These are phyloP conservation scores for Coniella lustricola DNA, from an alignment of 2,329 filamentous ascomycete genomes.

Conservation along the genomic window DNA sequence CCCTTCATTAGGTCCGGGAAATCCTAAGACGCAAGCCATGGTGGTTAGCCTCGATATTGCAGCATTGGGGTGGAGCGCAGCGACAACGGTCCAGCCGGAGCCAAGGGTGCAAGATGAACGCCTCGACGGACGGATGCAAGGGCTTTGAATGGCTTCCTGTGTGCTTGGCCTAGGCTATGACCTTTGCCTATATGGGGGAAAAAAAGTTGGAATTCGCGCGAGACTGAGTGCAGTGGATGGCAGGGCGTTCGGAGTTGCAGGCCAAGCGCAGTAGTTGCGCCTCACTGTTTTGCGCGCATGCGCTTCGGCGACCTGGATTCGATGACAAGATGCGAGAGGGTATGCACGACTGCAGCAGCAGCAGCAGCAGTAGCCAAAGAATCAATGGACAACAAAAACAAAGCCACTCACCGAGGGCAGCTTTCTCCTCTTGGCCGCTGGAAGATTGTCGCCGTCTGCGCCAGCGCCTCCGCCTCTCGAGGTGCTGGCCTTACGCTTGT, in stretches of 20 bases:
- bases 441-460: slow-evolving; percentile 44
- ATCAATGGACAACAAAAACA: not conserved
- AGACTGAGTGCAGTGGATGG: not conserved
- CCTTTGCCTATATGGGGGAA: too few relatives aligned
- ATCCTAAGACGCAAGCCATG: slow-evolving; percentile 23
- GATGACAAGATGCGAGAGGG: too few relatives aligned
- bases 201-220: too few relatives aligned
- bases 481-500: slow-evolving; percentile 47
- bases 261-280: too few relatives aligned
- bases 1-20: slow-evolving; percentile 42
- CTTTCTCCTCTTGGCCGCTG: slow-evolving; percentile 48
- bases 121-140: too few relatives aligned
- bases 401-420: slow-evolving; percentile 38
- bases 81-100: not conserved
- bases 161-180: too few relatives aligned
- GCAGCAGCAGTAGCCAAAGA: not conserved
- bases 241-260: too few relatives aligned
- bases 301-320: too few relatives aligned
- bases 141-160: too few relatives aligned
- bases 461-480: slow-evolving; percentile 34
- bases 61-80: slow-evolving; percentile 2
- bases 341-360: too few relatives aligned
- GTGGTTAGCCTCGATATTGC: slow-evolving; percentile 5
- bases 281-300: too few relatives aligned
- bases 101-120: too few relatives aligned